phyloP scores from a whole-genome alignment of 345 rosid genomes.

The Salix caprea region DNA sequence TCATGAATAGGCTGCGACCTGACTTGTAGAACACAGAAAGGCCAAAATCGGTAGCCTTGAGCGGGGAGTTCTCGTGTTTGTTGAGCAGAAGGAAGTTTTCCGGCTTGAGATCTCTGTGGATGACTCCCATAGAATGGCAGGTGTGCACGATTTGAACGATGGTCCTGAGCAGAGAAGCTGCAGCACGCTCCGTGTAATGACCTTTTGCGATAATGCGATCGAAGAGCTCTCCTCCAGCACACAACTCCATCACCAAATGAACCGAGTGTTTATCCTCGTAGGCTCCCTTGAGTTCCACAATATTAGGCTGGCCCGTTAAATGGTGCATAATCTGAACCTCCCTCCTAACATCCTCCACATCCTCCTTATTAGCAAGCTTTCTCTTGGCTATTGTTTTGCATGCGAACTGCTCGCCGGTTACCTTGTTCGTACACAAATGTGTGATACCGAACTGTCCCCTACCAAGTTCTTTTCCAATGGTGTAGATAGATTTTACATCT shows the following conservation, averaged over 20 bases:
- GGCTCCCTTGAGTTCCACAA: slow-evolving; percentile 92
- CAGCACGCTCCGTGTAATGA: slow-evolving; percentile 86
- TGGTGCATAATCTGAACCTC: slow-evolving; percentile 97
- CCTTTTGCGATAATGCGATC: slow-evolving; percentile 92
- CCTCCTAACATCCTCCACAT: slow-evolving; percentile 83
- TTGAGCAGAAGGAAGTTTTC: slow-evolving; percentile 79
- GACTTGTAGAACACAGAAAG: slow-evolving; percentile 89
- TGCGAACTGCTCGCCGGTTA: slow-evolving; percentile 67
- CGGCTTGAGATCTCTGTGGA: slow-evolving; percentile 92
- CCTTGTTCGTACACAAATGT: slow-evolving; percentile 71
- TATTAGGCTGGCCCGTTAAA: slow-evolving; percentile 77
- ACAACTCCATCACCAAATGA: slow-evolving; percentile 93
- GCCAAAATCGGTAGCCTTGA: slow-evolving; percentile 93
- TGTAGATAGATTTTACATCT: slow-evolving; percentile 61
- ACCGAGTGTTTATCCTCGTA: slow-evolving; percentile 90
- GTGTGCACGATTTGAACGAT: slow-evolving; percentile 86
- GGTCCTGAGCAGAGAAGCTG: slow-evolving; percentile 75
- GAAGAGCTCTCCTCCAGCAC: slow-evolving; percentile 89
- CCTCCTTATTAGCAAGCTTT: slow-evolving; percentile 82
- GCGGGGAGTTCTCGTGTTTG: slow-evolving; percentile 74
- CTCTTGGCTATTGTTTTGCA: slow-evolving; percentile 92
- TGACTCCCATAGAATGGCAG: slow-evolving; percentile 93
- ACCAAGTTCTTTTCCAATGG: slow-evolving; percentile 79
- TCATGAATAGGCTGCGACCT: slow-evolving; percentile 27
- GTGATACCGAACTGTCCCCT: slow-evolving; percentile 91